Percentiles rank a stretch among this genome's conserved stretches.
Evolutionary conservation across 2,329 filamentous ascomycete species (phyloP).

Genomic region (Diaporthe citrichinensis): DNA sequence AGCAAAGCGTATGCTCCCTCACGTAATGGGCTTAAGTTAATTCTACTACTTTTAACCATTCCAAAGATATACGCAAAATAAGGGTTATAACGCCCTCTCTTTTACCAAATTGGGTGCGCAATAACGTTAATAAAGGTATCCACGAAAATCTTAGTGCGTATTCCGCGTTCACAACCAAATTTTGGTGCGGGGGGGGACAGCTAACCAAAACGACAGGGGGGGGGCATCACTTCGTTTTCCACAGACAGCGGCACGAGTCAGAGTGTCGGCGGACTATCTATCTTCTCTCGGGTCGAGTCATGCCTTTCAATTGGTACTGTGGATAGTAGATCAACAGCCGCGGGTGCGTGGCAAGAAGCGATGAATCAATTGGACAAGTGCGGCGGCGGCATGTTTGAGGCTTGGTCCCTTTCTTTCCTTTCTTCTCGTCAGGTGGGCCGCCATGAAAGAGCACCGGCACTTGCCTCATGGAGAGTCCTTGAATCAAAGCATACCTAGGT

Average conservation of each 20-base stretch:
- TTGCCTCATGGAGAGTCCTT: neutral
- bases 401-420: neutral
- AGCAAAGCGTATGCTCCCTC: no score
- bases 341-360: neutral
- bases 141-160: no score
- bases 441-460: neutral
- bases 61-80: no score
- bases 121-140: no score
- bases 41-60: no score
- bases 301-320: neutral
- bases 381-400: neutral
- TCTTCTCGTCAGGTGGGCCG: neutral
- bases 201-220: no score
- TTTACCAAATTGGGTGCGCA: no score
- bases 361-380: conserved; percentile 15
- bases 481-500: neutral
- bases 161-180: no score
- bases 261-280: conserved; percentile 12
- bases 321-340: neutral
- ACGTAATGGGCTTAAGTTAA: no score
- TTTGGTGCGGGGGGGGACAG: no score
- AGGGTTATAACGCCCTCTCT: no score
- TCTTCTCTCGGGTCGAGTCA: conserved; percentile 18
- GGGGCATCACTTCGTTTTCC: no score
- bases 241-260: conserved; percentile 27